Conservation (phyloP, 1,284 basidiomycete species). For the Pascua sp. region DNA sequence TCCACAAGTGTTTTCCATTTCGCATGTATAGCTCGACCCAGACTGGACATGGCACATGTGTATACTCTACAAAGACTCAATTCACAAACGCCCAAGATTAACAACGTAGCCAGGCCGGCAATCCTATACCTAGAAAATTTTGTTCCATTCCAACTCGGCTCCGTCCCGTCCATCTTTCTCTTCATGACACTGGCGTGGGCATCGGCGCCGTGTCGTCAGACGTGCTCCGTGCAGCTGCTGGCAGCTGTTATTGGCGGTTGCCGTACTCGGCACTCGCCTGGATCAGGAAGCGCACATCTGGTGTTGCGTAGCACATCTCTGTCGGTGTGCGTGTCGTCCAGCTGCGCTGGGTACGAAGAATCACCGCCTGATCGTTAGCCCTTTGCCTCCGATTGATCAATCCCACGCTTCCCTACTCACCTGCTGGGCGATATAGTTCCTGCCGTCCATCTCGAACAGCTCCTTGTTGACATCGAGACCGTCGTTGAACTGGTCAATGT, state of each 20-base stretch:
- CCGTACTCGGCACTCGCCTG: slow-evolving; percentile 29
- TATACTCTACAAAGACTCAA: too few relatives aligned
- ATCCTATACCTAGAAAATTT: too few relatives aligned
- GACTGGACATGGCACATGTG: too few relatives aligned
- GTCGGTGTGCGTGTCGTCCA: slow-evolving; percentile 84
- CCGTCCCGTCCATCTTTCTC: background rate
- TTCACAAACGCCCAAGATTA: too few relatives aligned
- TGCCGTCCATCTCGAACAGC: slow-evolving; percentile 79
- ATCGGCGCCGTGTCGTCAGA: background rate
- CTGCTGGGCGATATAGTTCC: slow-evolving; percentile 91
- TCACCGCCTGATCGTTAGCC: slow-evolving; percentile 67
- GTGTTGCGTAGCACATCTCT: slow-evolving; percentile 80
- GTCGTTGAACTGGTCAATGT: slow-evolving; percentile 76
- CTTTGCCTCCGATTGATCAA: slow-evolving; percentile 8
- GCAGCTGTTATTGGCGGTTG: background rate
- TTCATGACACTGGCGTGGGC: background rate
- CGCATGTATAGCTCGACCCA: too few relatives aligned
- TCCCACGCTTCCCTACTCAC: slow-evolving; percentile 50
- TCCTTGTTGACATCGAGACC: slow-evolving; percentile 86
- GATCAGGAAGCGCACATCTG: slow-evolving; percentile 34
- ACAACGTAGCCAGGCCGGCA: too few relatives aligned
- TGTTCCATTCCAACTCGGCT: too few relatives aligned
- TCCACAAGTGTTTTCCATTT: too few relatives aligned
- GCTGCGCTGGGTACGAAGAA: slow-evolving; percentile 83
- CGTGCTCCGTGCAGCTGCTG: background rate